phyloP scores from a whole-genome alignment of 139 green algal genomes.

The Trebouxia sp. region DNA sequence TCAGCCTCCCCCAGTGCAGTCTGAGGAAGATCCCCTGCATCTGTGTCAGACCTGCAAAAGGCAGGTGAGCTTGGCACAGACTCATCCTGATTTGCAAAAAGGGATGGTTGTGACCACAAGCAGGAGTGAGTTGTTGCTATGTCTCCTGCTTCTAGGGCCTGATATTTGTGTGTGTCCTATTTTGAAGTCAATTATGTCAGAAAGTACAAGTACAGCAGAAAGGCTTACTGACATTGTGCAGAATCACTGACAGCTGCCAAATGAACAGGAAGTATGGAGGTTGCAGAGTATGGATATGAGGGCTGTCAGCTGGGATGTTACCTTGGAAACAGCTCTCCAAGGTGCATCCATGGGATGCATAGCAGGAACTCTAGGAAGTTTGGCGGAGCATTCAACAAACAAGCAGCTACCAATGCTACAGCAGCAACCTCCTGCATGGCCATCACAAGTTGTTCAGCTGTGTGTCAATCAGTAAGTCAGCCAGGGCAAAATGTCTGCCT shows the following conservation, averaged over 20 bases:
- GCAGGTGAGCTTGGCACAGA: background rate
- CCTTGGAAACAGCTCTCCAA: constrained; percentile 2
- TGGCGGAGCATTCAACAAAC: background rate
- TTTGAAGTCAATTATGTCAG: too few relatives aligned
- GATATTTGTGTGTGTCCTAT: too few relatives aligned
- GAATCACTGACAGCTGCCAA: too few relatives aligned
- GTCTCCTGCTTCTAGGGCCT: too few relatives aligned
- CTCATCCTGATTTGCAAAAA: background rate
- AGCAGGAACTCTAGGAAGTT: constrained; percentile 25
- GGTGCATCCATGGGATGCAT: background rate
- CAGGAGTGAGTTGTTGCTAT: too few relatives aligned
- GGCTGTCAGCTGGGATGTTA: background rate
- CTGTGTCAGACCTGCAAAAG: constrained; percentile 1
- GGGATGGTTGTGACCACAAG: background rate
- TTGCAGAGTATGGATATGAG: too few relatives aligned
- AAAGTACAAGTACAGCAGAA: too few relatives aligned
- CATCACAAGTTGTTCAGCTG: background rate
- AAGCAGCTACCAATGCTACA: background rate
- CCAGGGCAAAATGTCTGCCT: background rate
- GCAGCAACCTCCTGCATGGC: constrained; percentile 10
- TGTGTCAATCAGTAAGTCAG: background rate
- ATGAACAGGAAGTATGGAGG: too few relatives aligned
- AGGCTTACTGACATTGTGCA: too few relatives aligned
- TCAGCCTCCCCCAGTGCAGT: background rate
- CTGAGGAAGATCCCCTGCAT: background rate